phyloP scores from a whole-genome alignment of 306 rosid species.

The Glycyrrhiza uralensis region DNA sequence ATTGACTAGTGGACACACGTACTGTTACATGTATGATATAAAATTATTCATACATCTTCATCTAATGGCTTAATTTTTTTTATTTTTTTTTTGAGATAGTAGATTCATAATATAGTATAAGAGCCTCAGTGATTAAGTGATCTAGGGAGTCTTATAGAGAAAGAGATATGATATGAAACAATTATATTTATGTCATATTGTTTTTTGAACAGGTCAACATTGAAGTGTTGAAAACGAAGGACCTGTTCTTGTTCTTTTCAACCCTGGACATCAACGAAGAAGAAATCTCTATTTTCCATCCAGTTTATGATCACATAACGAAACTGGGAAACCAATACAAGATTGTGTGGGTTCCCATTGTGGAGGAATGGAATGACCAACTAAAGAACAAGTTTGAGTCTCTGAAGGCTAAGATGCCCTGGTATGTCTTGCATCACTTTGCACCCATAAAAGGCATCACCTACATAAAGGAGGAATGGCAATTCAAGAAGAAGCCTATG shows the following conservation, averaged over 20 bases:
- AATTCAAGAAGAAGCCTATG: constrained; percentile 42
- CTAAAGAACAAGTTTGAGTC: constrained; percentile 34
- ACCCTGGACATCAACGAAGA: constrained; percentile 33
- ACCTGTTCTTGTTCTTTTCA: constrained; percentile 39
- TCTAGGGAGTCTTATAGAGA: too few species aligned
- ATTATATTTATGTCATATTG: too few species aligned
- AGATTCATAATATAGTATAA: too few species aligned
- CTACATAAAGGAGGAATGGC: constrained; percentile 44
- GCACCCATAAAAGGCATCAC: constrained; percentile 33
- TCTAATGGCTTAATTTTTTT: too few species aligned
- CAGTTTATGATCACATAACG: constrained; percentile 29
- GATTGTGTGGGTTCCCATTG: constrained; percentile 56
- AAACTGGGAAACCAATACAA: neutral
- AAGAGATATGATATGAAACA: too few species aligned
- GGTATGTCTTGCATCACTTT: constrained; percentile 36
- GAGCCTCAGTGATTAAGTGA: too few species aligned
- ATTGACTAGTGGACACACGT: neutral
- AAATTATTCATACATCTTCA: too few species aligned
- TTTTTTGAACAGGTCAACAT: constrained; percentile 23
- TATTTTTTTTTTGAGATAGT: too few species aligned
- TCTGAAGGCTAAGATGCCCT: constrained; percentile 40
- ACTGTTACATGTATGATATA: too few species aligned
- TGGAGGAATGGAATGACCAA: constrained; percentile 42
- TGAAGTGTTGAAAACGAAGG: constrained; percentile 36
- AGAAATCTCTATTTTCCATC: constrained; percentile 25